Evolutionary conservation across 257 asterid genomes (phyloP).

Genomic region (Voacanga thouarsii): DNA sequence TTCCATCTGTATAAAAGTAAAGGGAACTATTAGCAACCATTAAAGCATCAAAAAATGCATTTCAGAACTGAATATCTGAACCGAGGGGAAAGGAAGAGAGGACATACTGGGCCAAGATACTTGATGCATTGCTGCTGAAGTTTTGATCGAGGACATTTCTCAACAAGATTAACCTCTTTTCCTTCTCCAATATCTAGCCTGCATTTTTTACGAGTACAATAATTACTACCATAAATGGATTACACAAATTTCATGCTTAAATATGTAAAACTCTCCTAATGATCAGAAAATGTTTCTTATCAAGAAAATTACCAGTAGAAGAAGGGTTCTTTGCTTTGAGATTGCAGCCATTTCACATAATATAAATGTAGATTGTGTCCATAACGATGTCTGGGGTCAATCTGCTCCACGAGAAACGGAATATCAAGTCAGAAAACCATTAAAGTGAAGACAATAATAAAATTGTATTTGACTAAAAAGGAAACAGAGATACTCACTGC

Average conservation of each 20-base stretch:
- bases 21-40: slow-evolving; percentile 8
- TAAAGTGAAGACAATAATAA: background rate
- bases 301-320: slow-evolving; percentile 70
- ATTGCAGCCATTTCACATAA: slow-evolving; percentile 71
- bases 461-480: background rate
- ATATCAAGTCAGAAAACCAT: slow-evolving; percentile 23
- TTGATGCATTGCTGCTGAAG: slow-evolving; percentile 98
- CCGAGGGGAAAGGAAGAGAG: background rate
- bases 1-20: slow-evolving; percentile 53
- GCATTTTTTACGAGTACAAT: slow-evolving; percentile 16
- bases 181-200: slow-evolving; percentile 98
- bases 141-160: slow-evolving; percentile 75
- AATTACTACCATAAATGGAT: slow-evolving; percentile 11
- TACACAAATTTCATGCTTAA: background rate
- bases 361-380: slow-evolving; percentile 95
- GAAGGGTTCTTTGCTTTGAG: slow-evolving; percentile 92
- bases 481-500: slow-evolving; percentile 57
- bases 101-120: slow-evolving; percentile 86
- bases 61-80: background rate
- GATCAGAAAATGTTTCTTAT: background rate
- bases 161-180: slow-evolving; percentile 66
- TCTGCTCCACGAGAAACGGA: slow-evolving; percentile 36
- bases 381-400: slow-evolving; percentile 94
- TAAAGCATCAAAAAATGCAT: background rate
- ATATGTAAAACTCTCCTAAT: background rate